Evolutionary conservation across 2,329 filamentous ascomycete species (phyloP).

Genomic region (Fusarium sp.): DNA sequence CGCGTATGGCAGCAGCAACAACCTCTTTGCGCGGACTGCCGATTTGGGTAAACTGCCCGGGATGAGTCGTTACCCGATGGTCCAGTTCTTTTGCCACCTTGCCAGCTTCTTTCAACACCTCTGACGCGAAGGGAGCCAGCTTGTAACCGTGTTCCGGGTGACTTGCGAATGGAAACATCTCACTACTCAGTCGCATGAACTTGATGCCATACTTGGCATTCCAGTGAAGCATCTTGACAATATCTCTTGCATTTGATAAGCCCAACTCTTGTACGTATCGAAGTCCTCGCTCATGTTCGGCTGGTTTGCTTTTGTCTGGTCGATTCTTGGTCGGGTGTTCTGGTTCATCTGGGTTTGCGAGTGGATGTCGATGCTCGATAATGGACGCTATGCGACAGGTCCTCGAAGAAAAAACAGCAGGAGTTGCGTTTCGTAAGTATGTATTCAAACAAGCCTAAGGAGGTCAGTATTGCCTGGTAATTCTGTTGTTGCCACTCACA

Average conservation of each 20-base stretch:
- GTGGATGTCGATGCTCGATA: conserved; percentile 85
- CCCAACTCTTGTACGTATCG: conserved; percentile 82
- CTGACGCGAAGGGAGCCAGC: conserved; percentile 84
- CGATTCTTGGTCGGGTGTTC: conserved; percentile 88
- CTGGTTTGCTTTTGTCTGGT: conserved; percentile 78
- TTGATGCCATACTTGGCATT: conserved; percentile 93
- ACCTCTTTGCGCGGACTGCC: conserved; percentile 85
- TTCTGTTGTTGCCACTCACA: conserved; percentile 63
- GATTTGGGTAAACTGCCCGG: conserved; percentile 92
- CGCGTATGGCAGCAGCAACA: conserved; percentile 80
- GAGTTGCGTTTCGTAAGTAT: conserved; percentile 84
- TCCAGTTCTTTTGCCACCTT: conserved; percentile 81
- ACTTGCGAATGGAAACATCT: conserved; percentile 97
- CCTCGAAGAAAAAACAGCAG: conserved; percentile 89
- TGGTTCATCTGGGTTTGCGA: conserved; percentile 80
- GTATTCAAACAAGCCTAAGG: conserved; percentile 87
- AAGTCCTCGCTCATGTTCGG: conserved; percentile 75
- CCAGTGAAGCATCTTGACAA: conserved; percentile 89
- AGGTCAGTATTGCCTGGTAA: conserved; percentile 23
- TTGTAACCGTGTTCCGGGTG: conserved; percentile 89
- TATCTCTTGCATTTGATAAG: conserved; percentile 84
- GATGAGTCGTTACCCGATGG: conserved; percentile 90
- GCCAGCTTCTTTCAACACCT: conserved; percentile 81
- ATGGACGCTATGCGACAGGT: conserved; percentile 94
- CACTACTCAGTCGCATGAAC: conserved; percentile 91